Percentiles rank a stretch among this genome's conserved stretches.
Conservation (phyloP, 352 stramenopile genomes). For the Globisporangium spiculum region DNA sequence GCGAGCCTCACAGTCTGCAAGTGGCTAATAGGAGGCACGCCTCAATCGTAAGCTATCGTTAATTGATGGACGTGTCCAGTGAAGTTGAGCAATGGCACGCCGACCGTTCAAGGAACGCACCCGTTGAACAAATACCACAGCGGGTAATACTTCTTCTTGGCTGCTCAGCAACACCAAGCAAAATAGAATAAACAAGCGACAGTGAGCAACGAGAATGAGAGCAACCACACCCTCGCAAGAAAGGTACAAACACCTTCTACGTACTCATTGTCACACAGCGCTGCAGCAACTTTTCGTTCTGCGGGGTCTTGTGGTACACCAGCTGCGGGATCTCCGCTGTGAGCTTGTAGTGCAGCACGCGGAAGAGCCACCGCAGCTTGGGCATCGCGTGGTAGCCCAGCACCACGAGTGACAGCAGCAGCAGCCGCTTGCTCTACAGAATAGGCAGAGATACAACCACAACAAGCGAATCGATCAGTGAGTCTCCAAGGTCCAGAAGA, state of each 20-base stretch:
- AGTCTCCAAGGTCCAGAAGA: background rate
- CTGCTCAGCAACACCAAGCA: too few species aligned
- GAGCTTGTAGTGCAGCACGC: conserved; percentile 29
- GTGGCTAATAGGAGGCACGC: conserved; percentile 20
- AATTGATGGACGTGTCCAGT: too few species aligned
- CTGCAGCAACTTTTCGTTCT: conserved; percentile 36
- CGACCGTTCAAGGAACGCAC: conserved; percentile 9
- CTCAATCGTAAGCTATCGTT: too few species aligned
- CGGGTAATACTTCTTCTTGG: conserved; percentile 40
- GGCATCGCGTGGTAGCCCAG: conserved; percentile 6
- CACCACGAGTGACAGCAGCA: conserved; percentile 6
- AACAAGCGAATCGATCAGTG: background rate
- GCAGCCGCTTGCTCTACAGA: conserved; percentile 1
- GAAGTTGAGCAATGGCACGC: background rate
- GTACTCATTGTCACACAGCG: conserved; percentile 42
- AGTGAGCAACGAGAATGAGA: too few species aligned
- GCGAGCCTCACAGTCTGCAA: conserved; percentile 57
- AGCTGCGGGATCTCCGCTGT: conserved; percentile 41
- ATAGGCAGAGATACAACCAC: background rate
- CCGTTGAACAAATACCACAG: conserved; percentile 62
- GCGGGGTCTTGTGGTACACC: conserved; percentile 32
- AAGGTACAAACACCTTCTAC: conserved; percentile 5
- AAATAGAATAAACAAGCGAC: too few species aligned
- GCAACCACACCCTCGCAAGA: too few species aligned
- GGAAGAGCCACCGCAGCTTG: background rate